Conservation (phyloP, 2,329 filamentous ascomycete genomes). For the Albophoma yamanashiensis region DNA sequence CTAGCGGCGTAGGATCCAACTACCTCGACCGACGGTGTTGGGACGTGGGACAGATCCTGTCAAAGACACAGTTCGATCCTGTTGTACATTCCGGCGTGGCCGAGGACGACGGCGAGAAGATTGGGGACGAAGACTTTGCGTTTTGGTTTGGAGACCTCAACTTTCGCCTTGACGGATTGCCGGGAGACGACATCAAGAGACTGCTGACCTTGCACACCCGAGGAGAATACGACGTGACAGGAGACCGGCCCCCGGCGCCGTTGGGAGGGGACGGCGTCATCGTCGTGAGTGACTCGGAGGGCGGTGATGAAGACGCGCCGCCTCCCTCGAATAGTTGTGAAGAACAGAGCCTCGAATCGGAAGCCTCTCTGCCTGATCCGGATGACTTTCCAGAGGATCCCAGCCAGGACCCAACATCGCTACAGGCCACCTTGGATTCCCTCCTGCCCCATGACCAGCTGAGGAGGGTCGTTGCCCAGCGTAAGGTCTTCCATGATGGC, state of each 20-base stretch:
- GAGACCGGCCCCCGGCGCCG: conserved; percentile 20
- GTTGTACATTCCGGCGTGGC: conserved; percentile 55
- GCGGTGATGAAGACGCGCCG: conserved; percentile 32
- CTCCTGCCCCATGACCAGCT: conserved; percentile 87
- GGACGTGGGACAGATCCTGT: conserved; percentile 73
- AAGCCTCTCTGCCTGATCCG: conserved; percentile 41
- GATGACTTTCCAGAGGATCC: conserved; percentile 59
- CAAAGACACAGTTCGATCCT: conserved; percentile 68
- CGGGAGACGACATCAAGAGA: conserved; percentile 80
- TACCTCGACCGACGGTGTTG: conserved; percentile 78
- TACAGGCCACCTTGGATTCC: conserved; percentile 82
- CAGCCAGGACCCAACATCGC: conserved; percentile 68
- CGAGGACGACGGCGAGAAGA: conserved; percentile 53
- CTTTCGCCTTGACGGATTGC: conserved; percentile 79
- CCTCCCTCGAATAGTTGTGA: conserved; percentile 20
- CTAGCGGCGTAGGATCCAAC: conserved; percentile 70
- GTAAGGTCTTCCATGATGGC: conserved; percentile 80
- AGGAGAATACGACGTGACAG: conserved; percentile 59
- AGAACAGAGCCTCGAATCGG: conserved; percentile 27
- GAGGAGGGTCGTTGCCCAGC: conserved; percentile 56
- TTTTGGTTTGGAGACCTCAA: conserved; percentile 98
- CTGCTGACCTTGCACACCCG: conserved; percentile 73
- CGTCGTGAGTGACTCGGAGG: conserved; percentile 31
- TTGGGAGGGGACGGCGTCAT: conserved; percentile 40
- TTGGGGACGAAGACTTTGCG: conserved; percentile 85